Evolutionary conservation across 1,284 basidiomycete species (phyloP), one percentile per base, ranked within the genome.

Genomic region (Ganoderma lucidum): DNA sequence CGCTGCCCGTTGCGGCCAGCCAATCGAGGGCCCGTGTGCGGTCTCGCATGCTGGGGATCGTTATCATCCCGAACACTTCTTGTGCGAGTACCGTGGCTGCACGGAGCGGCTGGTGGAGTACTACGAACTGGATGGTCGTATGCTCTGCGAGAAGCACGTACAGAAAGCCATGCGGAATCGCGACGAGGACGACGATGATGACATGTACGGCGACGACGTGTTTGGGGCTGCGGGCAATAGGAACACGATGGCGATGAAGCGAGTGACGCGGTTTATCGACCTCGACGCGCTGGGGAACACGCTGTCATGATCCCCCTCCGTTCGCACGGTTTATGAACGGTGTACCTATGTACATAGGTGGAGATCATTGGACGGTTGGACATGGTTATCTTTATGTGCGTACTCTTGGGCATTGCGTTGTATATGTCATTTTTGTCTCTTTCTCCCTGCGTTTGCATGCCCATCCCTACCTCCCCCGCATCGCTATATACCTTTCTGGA

Each of bases 21-120:
- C 95, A 1, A 95, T 97, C 75, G 96, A 97, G 81, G 95, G 96
- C 1, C 89, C 94, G 0, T 97, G 95, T 77, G 93, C 96, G 14
- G 88, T 96, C 30, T 92, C 90, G 19, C 90, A 95, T 72, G 82
- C 88, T 15, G 92, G 92, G 17, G 89, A 88, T 73, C 87, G 92
- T 44, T 96, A 92, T 81, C 96, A 97, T 78, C 93, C 95, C 3
- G 93, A 93, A 68, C 94, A 96, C 77, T 86, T 97, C 75, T 81
- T 88, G 19, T 93, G 92, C 79, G 91, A 93, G 80, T 85, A 80
- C 69, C 86, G 77, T 63, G 74, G 80, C 23, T 94, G 93, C 79
- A 80, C 80, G 56, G 87, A 88, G 78, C 80, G 81, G 71, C 81
- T 94, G 67, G 85, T 85, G 73, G 95, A 96, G 77, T 96, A 96